Base-by-base conservation (phyloP, 345 rosid species). In the Corchorus olitorius region DNA sequence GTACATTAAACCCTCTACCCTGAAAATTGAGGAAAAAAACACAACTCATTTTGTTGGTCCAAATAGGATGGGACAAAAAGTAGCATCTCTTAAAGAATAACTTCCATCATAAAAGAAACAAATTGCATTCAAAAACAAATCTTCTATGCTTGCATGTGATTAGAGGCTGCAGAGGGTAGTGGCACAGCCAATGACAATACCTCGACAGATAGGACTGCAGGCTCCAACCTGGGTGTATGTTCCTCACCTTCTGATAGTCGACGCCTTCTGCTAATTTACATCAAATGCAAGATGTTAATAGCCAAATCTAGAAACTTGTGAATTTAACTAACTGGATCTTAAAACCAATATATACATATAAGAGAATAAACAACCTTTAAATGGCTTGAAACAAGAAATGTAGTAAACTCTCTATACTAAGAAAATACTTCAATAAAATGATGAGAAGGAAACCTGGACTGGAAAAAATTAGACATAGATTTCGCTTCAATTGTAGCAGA, bases 401-500 rank as follows among this genome's bases (percentile, higher is more conserved):
- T 16, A 16, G 4, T 70, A 50, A 70, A 69, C 37, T 3, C 45
- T 69, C 17, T 8, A 69, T 8, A 70, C 6, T 34, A 14, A 5
- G 43, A 52, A 50, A 19, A 52, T n/a, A 76, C 45, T 58, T 39
- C 58, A 58, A 22, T 49, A 56, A 22, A 65, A 77, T 49, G 69
- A 9, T 20, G 41, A 76, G 67, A 82, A 79, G 20, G 73, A 65
- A 79, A 95, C 98, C 99, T 88, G 80, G 85, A 33, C 65, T 69
- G 88, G 83, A 96, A 96, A 87, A 96, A 96, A 82, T 88, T 81
- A 65, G 91, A 82, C 90, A 96, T 93, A 39, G 97, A 77, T 80
- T 93, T 89, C 17, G 94, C 97, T 85, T 93, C 99, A 59, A 96
- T 96, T 66, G 99, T 96, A 77, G 99, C 99, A 37, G 99, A 96